Base-by-base conservation (phyloP, 2,329 filamentous ascomycete species). In the Xenoacremonium recifei region DNA sequence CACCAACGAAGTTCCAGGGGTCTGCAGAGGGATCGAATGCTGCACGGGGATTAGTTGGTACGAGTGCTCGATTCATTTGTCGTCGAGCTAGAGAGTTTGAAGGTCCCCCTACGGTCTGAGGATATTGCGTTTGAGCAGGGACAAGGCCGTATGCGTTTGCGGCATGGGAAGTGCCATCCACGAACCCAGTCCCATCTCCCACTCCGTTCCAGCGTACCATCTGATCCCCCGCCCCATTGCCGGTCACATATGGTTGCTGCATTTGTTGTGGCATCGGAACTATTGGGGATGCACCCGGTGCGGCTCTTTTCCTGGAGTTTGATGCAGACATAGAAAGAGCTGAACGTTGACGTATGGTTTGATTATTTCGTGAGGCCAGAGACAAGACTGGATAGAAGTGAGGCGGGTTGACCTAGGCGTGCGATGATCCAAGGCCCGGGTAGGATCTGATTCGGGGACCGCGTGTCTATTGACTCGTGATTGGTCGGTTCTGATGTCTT, bases 221-320 rank as follows among this genome's bases (percentile, higher is more conserved):
- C 59, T 72, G 69, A 47, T 72, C 77, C 49, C 69, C 61, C 48
- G 73, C 63, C 35, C 72, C 73, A 43, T 67, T 68, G 15, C 71
- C 67, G 47, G 67, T 60, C 21, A 67, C 62, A 55, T 76, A 72
- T 29, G 68, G 61, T 48, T 70, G 70, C 43, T 77, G 76, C 58
- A 77, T 66, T 50, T 70, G 70, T 29, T 75, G 71, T 47, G 72
- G 71, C 37, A 72, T 60, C 23, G 81, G 78, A 17, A 77, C 68
- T 50, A 79, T 68, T n/a, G 87, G 84, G 27, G 80, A 76, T 48
- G 83, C 71, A 61, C 85, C 87, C 42, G 87, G 84, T 35, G 87
- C 87, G 53, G 85, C 74, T 63, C 88, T 78, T 72, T 93, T 93
- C 65, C 87, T 69, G 16, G 76, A 63, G 49, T 78, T 79, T 34